Evolutionary conservation across 768 basidiomycete species (phyloP), one percentile per base, ranked within the genome.

Genomic region (Russula emetica): DNA sequence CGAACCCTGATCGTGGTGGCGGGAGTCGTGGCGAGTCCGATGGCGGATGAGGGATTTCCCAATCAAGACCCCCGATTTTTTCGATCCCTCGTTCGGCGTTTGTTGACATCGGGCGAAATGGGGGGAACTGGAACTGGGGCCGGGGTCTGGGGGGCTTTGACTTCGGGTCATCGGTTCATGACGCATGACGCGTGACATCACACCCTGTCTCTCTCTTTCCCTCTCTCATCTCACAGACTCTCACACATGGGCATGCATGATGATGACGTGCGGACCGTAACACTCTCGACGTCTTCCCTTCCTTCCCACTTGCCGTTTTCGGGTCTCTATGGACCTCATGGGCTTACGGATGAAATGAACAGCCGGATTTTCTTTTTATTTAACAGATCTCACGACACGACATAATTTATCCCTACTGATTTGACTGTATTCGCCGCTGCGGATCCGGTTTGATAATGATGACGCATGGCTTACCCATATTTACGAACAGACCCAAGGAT

Each of bases 1-100:
- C 87, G 26, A 92, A 92, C 73, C 89, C 90, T 20, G 85, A 87
- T 36, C 36, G 36, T 69, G 69, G 49, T 47, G 22, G 10, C 49
- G 49, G 59, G 20, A 11, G 47, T 40, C 66, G 61, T 22, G 53
- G 60, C 30, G 38, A 16, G 38, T 71, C 69, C n/a, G 69, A 64
- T 26, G 68, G 66, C n/a, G 70, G 67, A 40, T 71, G 59, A 54
- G 11, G 34, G 18, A 34, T 36, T 9, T 16, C 32, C 32, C 26
- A 28, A 50, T 50, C 13, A 6, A 14, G 49, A 24, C 10, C 45
- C 13, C 45, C 49, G 24, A 50, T 53, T 53, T 9, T 36, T n/a
- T 38, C 9, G 8, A 18, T 5, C 36, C 20, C 42, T 44, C 20
- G n/a, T 47, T 22, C 22, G 36, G 36, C 36, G 45, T 18, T 47